Evolutionary conservation across 2,329 filamentous ascomycete genomes (phyloP), one percentile per base, ranked within the genome.

Genomic region (Fusarium siculi): DNA sequence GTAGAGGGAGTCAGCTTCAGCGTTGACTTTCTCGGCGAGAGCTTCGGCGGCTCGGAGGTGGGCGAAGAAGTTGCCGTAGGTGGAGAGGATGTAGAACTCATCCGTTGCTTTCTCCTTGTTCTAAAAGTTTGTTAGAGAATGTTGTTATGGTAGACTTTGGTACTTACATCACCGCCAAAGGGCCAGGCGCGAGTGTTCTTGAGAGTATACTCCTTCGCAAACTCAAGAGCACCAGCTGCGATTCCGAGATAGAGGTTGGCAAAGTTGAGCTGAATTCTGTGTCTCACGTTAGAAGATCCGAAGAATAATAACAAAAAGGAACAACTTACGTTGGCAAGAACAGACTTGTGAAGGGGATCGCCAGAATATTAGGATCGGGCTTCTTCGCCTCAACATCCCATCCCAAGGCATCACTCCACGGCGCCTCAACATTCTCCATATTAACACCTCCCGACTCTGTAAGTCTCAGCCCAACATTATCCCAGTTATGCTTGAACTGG

Each of bases 61-160:
- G 2, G 90, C 90, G 43, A 89, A 91, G 76, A 89, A 91, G 76
- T 88, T 90, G 30, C 90, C 90, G 72, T 93, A 92, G 7, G 88
- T 87, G 49, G 88, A 86, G 21, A 92, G 84, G 58, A 93, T 87
- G 77, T 92, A 92, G 77, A 90, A 91, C 63, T 92, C 90, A 7
- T 92, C 90, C 0, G 86, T 87, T 0, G 88, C 84, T 3, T 84
- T 85, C 6, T 87, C 83, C 66, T 92, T 92, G 78, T 84, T 84
- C 82, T 85, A 6, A 0, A 0, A 2, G 0, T 9, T 2, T 28
- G 11, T 52, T 39, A 55, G 16, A 11, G 1, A 3, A 0, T 1
- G 14, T 12, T 6, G 2, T 0, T 1, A 9, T 37, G 9, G 1
- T 16, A 2, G 25, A 5, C 1, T 0, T 4, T 18, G 7, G 12